phyloP scores from a whole-genome alignment of 2,329 filamentous ascomycete genomes.

The Colletotrichum plurivorum region DNA sequence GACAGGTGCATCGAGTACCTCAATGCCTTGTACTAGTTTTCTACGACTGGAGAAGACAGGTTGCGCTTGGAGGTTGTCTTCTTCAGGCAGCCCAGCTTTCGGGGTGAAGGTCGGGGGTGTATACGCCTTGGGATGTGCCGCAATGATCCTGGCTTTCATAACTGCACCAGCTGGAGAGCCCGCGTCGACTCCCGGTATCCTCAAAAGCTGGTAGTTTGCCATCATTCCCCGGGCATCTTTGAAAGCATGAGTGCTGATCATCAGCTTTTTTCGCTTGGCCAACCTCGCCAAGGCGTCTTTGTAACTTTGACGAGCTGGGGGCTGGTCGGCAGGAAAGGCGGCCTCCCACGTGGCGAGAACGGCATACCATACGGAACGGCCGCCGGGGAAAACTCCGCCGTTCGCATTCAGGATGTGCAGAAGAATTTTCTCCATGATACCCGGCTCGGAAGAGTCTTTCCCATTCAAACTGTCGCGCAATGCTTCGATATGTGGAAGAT shows the following conservation, averaged over 20 bases:
- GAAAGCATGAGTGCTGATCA: slow-evolving; percentile 62
- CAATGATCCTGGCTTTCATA: slow-evolving; percentile 61
- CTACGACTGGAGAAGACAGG: slow-evolving; percentile 41
- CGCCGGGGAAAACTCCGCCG: slow-evolving; percentile 65
- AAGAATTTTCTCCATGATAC: slow-evolving; percentile 42
- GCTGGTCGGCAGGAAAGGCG: slow-evolving; percentile 55
- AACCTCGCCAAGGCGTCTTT: slow-evolving; percentile 56
- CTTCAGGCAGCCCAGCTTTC: slow-evolving; percentile 44
- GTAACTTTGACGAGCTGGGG: slow-evolving; percentile 57
- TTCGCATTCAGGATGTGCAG: slow-evolving; percentile 57
- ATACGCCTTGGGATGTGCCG: slow-evolving; percentile 59
- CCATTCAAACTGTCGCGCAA: slow-evolving; percentile 13
- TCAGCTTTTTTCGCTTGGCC: slow-evolving; percentile 50
- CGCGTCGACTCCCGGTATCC: slow-evolving; percentile 58
- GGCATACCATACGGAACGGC: slow-evolving; percentile 64
- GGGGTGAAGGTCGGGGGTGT: slow-evolving; percentile 54
- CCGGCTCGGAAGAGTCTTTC: not conserved
- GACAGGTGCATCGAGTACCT: slow-evolving; percentile 65
- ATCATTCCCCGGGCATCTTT: slow-evolving; percentile 57
- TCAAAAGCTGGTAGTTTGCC: slow-evolving; percentile 60
- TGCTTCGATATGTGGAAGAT: slow-evolving; percentile 7
- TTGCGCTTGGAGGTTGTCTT: slow-evolving; percentile 35
- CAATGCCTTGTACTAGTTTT: slow-evolving; percentile 58
- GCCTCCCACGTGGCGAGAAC: slow-evolving; percentile 61
- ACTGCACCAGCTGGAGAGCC: slow-evolving; percentile 57